Conservation (phyloP, 2,329 filamentous ascomycete genomes). For the Sclerotinia glacialis region DNA sequence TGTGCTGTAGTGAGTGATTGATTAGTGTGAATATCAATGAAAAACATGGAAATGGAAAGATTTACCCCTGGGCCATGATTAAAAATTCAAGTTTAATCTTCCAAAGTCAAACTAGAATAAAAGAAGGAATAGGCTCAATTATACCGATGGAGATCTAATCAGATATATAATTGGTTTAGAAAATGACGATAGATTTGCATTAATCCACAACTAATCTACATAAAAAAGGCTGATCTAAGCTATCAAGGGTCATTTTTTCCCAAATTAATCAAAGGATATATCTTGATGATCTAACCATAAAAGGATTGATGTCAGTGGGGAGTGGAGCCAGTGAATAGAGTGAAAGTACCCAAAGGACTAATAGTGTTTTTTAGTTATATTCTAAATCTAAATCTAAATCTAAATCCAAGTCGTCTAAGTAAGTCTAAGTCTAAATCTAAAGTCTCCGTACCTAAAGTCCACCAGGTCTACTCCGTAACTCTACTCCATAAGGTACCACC, state of each 20-base stretch:
- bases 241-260: background rate
- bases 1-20: background rate
- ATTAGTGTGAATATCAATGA: too few relatives aligned
- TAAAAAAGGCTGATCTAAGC: background rate
- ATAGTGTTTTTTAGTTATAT: background rate
- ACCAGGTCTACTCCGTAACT: too few relatives aligned
- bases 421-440: background rate
- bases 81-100: too few relatives aligned
- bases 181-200: background rate
- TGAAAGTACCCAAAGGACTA: background rate
- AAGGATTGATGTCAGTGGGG: background rate
- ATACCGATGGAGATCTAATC: background rate
- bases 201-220: background rate
- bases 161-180: background rate
- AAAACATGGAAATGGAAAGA: background rate
- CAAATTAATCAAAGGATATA: background rate
- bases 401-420: too few relatives aligned
- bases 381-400: background rate
- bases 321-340: background rate
- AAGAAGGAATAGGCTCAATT: background rate
- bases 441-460: background rate
- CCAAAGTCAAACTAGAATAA: background rate
- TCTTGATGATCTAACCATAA: background rate
- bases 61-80: too few relatives aligned
- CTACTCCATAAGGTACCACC: background rate